A percentile compares a stretch with the other conserved stretches of the same genome.
Evolutionary conservation across 768 basidiomycete genomes (phyloP).

Genomic region (Suillus decipiens): DNA sequence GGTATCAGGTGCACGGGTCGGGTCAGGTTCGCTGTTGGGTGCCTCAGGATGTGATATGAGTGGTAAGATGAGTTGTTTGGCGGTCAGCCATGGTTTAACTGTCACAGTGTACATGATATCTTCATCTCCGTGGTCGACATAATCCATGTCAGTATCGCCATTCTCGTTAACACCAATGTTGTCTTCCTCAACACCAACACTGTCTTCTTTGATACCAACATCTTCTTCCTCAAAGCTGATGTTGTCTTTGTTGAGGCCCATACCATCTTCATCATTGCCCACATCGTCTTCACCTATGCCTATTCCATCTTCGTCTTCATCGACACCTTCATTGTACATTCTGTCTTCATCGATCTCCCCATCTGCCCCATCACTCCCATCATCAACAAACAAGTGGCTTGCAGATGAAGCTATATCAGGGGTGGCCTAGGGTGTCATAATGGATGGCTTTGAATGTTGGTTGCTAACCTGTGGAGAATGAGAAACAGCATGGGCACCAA

Average conservation of each 20-base stretch:
- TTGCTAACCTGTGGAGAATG: not conserved
- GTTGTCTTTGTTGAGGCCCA: not conserved
- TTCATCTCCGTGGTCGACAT: too few species aligned
- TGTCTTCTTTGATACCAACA: not conserved
- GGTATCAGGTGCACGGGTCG: too few species aligned
- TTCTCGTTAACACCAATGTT: too few species aligned
- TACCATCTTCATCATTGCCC: not conserved
- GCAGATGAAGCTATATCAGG: not conserved
- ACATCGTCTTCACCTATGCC: not conserved
- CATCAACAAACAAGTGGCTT: not conserved
- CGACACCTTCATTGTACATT: not conserved
- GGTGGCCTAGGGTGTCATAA: not conserved
- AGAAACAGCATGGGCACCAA: not conserved
- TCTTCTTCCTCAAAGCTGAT: not conserved
- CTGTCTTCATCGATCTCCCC: not conserved
- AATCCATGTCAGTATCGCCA: too few species aligned
- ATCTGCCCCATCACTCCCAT: not conserved
- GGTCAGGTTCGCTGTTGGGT: too few species aligned
- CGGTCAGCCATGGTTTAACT: too few species aligned
- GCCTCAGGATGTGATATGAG: too few species aligned
- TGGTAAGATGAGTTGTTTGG: too few species aligned
- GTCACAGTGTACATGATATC: not conserved
- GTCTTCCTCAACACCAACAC: too few species aligned
- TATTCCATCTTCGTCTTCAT: not conserved
- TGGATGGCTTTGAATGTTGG: not conserved